A percentile compares a stretch with the other conserved stretches of the same genome.
These are phyloP conservation scores for Xylaria sp. DNA, from an alignment of 2,329 filamentous ascomycete species.

Conservation along the genomic window DNA sequence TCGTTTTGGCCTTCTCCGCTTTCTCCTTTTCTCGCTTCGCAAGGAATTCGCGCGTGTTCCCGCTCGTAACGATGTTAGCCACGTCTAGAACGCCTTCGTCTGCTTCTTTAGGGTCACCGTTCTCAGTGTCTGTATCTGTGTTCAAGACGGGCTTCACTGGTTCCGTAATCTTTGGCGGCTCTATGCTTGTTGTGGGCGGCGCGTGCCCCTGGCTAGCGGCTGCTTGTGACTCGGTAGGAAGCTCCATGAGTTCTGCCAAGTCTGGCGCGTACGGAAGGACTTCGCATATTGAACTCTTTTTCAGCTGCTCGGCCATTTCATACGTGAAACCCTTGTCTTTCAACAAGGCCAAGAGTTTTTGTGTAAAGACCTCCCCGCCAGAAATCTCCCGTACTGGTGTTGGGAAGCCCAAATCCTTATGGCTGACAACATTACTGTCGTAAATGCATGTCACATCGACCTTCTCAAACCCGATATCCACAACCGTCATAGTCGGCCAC, in stretches of 20 bases:
- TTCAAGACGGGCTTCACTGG: conserved; percentile 40
- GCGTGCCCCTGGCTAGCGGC: conserved; percentile 37
- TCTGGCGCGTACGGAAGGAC: conserved; percentile 63
- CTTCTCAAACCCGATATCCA: conserved; percentile 92
- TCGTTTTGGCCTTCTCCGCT: conserved; percentile 65
- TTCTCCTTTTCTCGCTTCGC: conserved; percentile 85
- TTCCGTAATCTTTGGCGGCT: conserved; percentile 44
- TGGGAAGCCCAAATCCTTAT: conserved; percentile 64
- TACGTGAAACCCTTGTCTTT: conserved; percentile 62
- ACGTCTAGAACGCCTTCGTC: conserved; percentile 81
- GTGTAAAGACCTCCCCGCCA: conserved; percentile 88
- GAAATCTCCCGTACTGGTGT: conserved; percentile 57
- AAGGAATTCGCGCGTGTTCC: conserved; percentile 81
- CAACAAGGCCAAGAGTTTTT: conserved; percentile 71
- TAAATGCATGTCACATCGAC: conserved; percentile 90
- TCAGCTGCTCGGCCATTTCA: conserved; percentile 74
- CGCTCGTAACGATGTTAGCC: conserved; percentile 81
- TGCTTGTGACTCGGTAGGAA: conserved; percentile 50
- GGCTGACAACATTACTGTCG: conserved; percentile 77
- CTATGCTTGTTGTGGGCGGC: conserved; percentile 39
- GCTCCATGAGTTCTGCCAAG: conserved; percentile 53
- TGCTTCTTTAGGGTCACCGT: conserved; percentile 44
- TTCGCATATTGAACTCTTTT: conserved; percentile 70
- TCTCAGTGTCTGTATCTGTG: conserved; percentile 45
- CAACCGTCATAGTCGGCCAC: conserved; percentile 77